Conservation (phyloP, 2,329 filamentous ascomycete genomes). For the Stachybotrys elegans region DNA sequence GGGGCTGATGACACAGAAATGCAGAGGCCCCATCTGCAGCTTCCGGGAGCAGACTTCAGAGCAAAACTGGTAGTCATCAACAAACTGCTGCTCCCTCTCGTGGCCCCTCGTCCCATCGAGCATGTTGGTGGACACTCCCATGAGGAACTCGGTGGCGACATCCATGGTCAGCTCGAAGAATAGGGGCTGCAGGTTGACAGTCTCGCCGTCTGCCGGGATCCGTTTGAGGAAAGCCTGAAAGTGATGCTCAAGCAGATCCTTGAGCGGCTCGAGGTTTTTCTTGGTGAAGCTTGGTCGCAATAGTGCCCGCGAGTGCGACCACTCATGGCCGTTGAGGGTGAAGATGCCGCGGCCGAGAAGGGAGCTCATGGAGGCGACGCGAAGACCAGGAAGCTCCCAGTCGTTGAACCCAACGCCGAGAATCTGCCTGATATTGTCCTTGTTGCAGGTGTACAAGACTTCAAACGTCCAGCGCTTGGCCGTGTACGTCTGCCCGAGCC, state of each 20-base stretch:
- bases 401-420: slow-evolving; percentile 48
- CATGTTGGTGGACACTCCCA: slow-evolving; percentile 14
- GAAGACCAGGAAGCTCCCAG: slow-evolving; percentile 34
- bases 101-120: slow-evolving; percentile 7
- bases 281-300: slow-evolving; percentile 28
- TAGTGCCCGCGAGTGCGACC: slow-evolving; percentile 37
- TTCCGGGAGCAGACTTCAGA: slow-evolving; percentile 16
- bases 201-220: slow-evolving; percentile 13
- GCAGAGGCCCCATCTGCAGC: slow-evolving; percentile 18
- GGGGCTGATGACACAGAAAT: slow-evolving; percentile 13
- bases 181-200: slow-evolving; percentile 37
- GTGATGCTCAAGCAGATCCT: slow-evolving; percentile 25
- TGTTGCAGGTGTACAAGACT: slow-evolving; percentile 35
- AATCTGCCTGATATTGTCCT: slow-evolving; percentile 50
- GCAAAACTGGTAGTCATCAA: slow-evolving; percentile 18
- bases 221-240: slow-evolving; percentile 33
- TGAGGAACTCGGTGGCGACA: slow-evolving; percentile 45
- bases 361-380: slow-evolving; percentile 29
- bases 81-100: slow-evolving; percentile 21
- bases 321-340: slow-evolving; percentile 39
- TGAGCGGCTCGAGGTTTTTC: slow-evolving; percentile 21
- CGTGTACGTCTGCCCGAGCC: slow-evolving; percentile 26
- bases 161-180: slow-evolving; percentile 45
- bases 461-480: slow-evolving; percentile 26
- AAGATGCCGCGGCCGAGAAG: slow-evolving; percentile 44